Evolutionary conservation across 768 basidiomycete genomes (phyloP).

Genomic region (Mycena belliarum): DNA sequence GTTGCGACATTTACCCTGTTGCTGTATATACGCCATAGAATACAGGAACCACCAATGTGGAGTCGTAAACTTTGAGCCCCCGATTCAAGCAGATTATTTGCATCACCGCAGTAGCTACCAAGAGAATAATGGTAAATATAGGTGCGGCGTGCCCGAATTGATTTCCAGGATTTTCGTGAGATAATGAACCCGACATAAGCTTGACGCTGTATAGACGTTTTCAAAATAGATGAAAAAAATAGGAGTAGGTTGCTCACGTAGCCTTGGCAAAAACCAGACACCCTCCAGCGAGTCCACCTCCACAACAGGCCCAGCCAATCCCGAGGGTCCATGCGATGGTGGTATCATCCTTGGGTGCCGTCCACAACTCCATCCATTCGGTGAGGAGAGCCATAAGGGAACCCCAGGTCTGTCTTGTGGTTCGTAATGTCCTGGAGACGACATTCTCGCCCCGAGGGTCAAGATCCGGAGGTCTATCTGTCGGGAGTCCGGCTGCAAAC

Average conservation of each 20-base stretch:
- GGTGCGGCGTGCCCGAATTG: slow-evolving; percentile 83
- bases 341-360: slow-evolving; percentile 78
- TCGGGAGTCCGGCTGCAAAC: slow-evolving; percentile 40
- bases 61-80: slow-evolving; percentile 87
- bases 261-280: slow-evolving; percentile 83
- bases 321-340: slow-evolving; percentile 89
- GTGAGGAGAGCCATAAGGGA: slow-evolving; percentile 53
- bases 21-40: slow-evolving; percentile 94
- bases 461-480: slow-evolving; percentile 8
- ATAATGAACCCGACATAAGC: slow-evolving; percentile 72
- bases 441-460: slow-evolving; percentile 4
- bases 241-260: slow-evolving; percentile 45
- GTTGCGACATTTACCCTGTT: slow-evolving; percentile 52
- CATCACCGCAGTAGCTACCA: slow-evolving; percentile 74
- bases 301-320: slow-evolving; percentile 92
- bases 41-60: slow-evolving; percentile 88
- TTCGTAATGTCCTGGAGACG: slow-evolving; percentile 29
- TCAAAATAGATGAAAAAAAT: not conserved
- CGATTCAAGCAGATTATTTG: slow-evolving; percentile 93
- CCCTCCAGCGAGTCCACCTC: slow-evolving; percentile 87
- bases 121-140: slow-evolving; percentile 72
- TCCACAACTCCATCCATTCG: slow-evolving; percentile 72
- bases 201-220: slow-evolving; percentile 66
- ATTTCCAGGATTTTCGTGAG: slow-evolving; percentile 81
- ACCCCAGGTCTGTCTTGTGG: slow-evolving; percentile 48